Base-by-base conservation (phyloP, 2,329 filamentous ascomycete species). In the Sporothrix protearum region DNA sequence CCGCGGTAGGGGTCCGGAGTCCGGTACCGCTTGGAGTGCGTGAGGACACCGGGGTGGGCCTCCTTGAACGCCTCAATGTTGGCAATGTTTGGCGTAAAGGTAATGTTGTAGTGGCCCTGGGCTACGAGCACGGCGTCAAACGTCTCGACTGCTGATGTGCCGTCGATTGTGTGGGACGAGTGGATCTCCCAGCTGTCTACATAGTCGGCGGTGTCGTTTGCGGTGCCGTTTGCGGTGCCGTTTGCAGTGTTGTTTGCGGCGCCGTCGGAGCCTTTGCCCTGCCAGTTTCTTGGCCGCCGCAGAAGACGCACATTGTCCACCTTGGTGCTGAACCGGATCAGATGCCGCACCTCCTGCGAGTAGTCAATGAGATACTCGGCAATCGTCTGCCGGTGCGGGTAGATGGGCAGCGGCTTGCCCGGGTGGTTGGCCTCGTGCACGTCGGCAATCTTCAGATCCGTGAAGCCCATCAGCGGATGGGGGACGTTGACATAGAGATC, bases 401-500 rank as follows among this genome's bases (percentile, higher is more conserved):
- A 97, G 0, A 97, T 83, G 78, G 90, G 88, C 7, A 72, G 45
- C 6, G 69, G 71, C 45, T 69, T 22, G 66, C 57, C 66, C 2
- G 68, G 55, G 86, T 84, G 14, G 88, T 85, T 1, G 10, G 61
- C 51, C 16, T 69, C 57, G 84, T 77, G 0, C 1, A 71, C 51
- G 14, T 67, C 67, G 2, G 87, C 85, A 77, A 96, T 96, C 0
- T 85, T 78, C 7, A 87, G 82, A 75, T 95, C 91, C 4, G 90
- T 90, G 79, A 90, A 97, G 3, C 85, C 83, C 95, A 98, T 98
- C 69, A 97, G 79, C 0, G 85, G 84, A 72, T 91, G 88, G 0
- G 94, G 92, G 64, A 97, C 94, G 79, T 98, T 98, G 28, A 94
- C 94, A 77, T 97, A 91, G 19, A 97, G 83, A 30, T 86, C 82